Evolutionary conservation across 2,329 filamentous ascomycete genomes (phyloP), one percentile per base, ranked within the genome.

Genomic region (Cercospora sesami): DNA sequence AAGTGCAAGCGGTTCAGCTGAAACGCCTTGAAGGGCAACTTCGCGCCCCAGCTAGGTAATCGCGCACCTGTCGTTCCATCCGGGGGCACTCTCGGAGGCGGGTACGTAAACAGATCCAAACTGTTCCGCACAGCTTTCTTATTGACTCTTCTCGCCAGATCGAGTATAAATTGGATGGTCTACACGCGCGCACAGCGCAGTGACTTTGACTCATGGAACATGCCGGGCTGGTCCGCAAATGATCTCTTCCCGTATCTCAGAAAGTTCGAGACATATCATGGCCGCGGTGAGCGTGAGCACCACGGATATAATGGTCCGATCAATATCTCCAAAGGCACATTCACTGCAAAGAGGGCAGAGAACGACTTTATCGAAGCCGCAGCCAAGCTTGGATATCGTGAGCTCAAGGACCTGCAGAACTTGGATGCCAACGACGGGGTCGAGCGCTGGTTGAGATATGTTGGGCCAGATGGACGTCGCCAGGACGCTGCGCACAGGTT

Each of bases 51-150:
- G 21, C 79, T 87, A 6, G 82, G 79, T 60, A 79, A 81, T 28
- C 78, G 84, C 28, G 80, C 81, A 65, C 78, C 78, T 3, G 77
- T 82, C 28, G 79, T 83, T 5, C 79, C 80, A 6, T 78, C 74
- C 5, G 82, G 81, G 48, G 82, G 83, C 21, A 83, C 86, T 1
- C 81, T 91, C 0, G 90, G 90, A 21, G 90, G 89, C 5, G 87
- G 88, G 62, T 8, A 76, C 74, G 60, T 48, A 8, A 14, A n/a
- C 16, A 14, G 4, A 1, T 42, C 30, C 12, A 30, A 12, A 65
- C 12, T 42, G 36, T 18, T 58, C 14, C 26, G 5, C 8, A 39
- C 12, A n/a, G 21, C 36, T 12, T 18, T 57, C 16, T 26, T 6
- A 66, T 39, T 33, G 23, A 28, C n/a, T 30, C n/a, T 39, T 14